These are phyloP conservation scores for Leccinum subgranulosum DNA, from an alignment of 768 basidiomycete genomes.

Conservation along the genomic window DNA sequence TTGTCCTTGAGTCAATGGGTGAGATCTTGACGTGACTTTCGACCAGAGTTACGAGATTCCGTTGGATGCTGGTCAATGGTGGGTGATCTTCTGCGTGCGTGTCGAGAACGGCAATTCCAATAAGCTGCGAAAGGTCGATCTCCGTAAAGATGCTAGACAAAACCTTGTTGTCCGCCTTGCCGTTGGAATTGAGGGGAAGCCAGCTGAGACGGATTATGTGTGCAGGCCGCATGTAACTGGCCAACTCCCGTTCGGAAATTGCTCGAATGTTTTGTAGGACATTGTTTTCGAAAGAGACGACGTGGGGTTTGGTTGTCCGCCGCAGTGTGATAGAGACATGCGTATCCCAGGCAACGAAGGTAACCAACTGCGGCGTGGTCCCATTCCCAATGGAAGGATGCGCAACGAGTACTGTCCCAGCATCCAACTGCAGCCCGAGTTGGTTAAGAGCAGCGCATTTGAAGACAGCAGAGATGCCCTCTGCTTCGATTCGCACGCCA, in stretches of 20 bases:
- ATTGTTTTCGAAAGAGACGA: conserved; percentile 26
- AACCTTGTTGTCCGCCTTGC: conserved; percentile 33
- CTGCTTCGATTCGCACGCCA: conserved; percentile 53
- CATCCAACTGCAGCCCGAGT: conserved; percentile 33
- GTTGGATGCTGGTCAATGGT: conserved; percentile 27
- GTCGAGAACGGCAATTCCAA: conserved; percentile 5
- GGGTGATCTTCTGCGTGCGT: neutral
- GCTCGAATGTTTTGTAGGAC: conserved; percentile 29
- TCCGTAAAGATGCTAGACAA: conserved; percentile 25
- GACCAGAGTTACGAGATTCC: conserved; percentile 36
- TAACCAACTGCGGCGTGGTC: conserved; percentile 35
- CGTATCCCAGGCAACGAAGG: conserved; percentile 43
- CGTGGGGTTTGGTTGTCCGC: conserved; percentile 31
- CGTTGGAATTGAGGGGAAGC: conserved; percentile 43
- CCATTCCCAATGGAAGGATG: conserved; percentile 43
- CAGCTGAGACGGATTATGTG: conserved; percentile 47
- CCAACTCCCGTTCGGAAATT: conserved; percentile 40
- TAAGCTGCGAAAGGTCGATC: conserved; percentile 20
- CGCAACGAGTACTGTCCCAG: conserved; percentile 40
- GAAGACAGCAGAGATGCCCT: conserved; percentile 47
- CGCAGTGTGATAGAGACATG: conserved; percentile 36
- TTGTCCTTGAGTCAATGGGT: conserved; percentile 18
- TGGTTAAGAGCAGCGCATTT: conserved; percentile 15
- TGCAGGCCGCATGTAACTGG: conserved; percentile 51
- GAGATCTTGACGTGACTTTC: conserved; percentile 19